Percentiles rank a stretch among this genome's conserved stretches.
Conservation (phyloP, 129 eudicot species). For the Helichrysum umbraculigerum region DNA sequence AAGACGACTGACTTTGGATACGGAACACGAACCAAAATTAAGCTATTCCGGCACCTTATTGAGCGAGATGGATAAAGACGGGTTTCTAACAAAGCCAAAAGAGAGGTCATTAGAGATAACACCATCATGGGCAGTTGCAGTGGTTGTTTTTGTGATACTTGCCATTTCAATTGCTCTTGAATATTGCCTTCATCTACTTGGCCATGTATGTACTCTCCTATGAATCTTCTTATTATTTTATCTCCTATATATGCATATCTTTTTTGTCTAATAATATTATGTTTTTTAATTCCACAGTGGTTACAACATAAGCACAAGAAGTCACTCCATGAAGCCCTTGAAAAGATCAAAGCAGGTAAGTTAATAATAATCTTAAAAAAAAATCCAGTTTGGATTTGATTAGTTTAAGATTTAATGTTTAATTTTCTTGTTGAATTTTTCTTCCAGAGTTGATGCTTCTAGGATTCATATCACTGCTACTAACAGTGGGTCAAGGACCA, state of each 20-base stretch:
- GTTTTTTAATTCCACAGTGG: constrained; percentile 34
- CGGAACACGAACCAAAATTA: neutral
- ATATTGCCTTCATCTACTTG: constrained; percentile 33
- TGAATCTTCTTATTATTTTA: neutral
- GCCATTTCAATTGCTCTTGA: constrained; percentile 41
- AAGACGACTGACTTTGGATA: neutral
- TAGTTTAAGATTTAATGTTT: neutral
- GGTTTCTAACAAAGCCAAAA: constrained; percentile 9
- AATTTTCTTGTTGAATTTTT: neutral
- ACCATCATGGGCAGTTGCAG: constrained; percentile 49
- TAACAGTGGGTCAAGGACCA: constrained; percentile 45
- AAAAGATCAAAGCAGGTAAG: constrained; percentile 64
- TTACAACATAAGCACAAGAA: constrained; percentile 36
- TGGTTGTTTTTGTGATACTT: constrained; percentile 40
- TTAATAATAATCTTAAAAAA: neutral
- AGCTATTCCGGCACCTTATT: neutral
- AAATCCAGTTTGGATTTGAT: neutral
- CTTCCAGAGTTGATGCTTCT: constrained; percentile 63
- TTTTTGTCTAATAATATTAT: neutral
- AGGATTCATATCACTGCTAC: constrained; percentile 69
- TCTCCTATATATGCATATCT: neutral
- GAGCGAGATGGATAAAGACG: neutral
- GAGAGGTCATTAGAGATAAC: constrained; percentile 42
- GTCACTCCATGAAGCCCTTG: constrained; percentile 59
- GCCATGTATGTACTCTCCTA: constrained; percentile 20